Evolutionary conservation across 768 basidiomycete genomes (phyloP), one percentile per base, ranked within the genome.

Genomic region (Boletus insuetus): DNA sequence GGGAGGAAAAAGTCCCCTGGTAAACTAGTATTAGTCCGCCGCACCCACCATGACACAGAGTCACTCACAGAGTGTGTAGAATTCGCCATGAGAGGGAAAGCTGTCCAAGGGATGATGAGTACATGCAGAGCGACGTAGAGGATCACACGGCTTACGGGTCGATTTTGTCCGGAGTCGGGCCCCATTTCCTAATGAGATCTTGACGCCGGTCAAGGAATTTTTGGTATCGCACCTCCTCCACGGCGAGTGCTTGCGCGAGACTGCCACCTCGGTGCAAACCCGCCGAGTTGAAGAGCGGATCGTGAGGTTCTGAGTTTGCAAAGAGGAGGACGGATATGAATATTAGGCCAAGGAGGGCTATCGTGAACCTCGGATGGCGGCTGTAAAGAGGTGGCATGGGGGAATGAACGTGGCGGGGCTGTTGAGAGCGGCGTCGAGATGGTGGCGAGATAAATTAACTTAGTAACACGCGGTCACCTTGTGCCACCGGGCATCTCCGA

Each of bases 1-100:
- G 80, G 75, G 10, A 76, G 73, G 65, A 81, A 82, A 63, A 83
- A 82, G 57, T 82, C 82, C 80, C 81, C 84, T 85, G 60, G 17
- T 11, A 11, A 19, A 38, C 40, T 6, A 13, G n/a, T n/a, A 39
- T 72, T 6, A 69, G 63, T 16, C 24, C 8, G 20, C 37, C 7
- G n/a, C 19, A 41, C 16, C 35, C 37, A 42, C 13, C 13, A 3
- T 31, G 24, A 17, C 0, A 49, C 24, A 24, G 11, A 46, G 12
- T 42, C 0, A 34, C 71, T 54, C 39, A 70, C 69, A 70, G 14
- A 72, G 58, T 0, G 69, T 70, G 42, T 70, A 70, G 38, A 55
- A 69, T 49, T 70, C 65, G 17, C 14, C 51, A 43, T 66, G 44
- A 20, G 69, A 64, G 5, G 69, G 69, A 31, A 71, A 71, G 3